Percentiles rank a stretch among this genome's conserved stretches.
Conservation (phyloP, 805 yeast species). For the Vanderwaltozyma yarrowii region DNA sequence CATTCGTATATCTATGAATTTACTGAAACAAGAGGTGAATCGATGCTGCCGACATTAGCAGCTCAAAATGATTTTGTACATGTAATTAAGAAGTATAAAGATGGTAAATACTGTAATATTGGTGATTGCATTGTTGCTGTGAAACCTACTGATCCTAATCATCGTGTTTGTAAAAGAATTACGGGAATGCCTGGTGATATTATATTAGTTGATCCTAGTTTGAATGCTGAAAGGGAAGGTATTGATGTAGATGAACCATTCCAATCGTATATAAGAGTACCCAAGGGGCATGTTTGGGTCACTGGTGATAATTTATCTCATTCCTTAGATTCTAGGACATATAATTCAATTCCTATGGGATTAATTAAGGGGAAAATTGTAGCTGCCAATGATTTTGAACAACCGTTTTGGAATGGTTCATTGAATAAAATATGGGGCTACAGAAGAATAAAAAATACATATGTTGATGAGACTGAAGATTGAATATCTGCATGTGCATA, state of each 20-base stretch:
- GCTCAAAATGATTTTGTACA: slow-evolving; percentile 70
- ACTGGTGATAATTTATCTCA: slow-evolving; percentile 90
- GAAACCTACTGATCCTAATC: slow-evolving; percentile 82
- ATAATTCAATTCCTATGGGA: slow-evolving; percentile 84
- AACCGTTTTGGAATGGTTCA: slow-evolving; percentile 33
- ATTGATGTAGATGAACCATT: slow-evolving; percentile 14
- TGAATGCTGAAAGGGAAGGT: neutral
- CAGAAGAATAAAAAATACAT: slow-evolving; percentile 45
- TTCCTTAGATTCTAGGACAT: slow-evolving; percentile 81
- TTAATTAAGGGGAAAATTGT: slow-evolving; percentile 78
- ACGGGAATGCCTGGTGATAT: slow-evolving; percentile 96
- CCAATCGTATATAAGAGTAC: slow-evolving; percentile 58
- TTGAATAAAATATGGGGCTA: slow-evolving; percentile 40
- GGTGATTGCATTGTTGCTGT: slow-evolving; percentile 86
- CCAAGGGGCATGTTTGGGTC: slow-evolving; percentile 94
- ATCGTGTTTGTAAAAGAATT: slow-evolving; percentile 83
- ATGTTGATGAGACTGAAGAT: slow-evolving; percentile 27
- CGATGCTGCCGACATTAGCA: slow-evolving; percentile 87
- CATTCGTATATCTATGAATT: slow-evolving; percentile 62
- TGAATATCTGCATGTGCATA: too few species aligned
- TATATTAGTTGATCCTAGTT: slow-evolving; percentile 70
- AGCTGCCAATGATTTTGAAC: slow-evolving; percentile 51
- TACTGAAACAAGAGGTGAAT: slow-evolving; percentile 81
- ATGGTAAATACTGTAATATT: slow-evolving; percentile 54
- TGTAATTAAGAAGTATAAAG: slow-evolving; percentile 50